These are phyloP conservation scores for Neoboletus subvelutipes DNA, from an alignment of 768 basidiomycete genomes.

Conservation along the genomic window DNA sequence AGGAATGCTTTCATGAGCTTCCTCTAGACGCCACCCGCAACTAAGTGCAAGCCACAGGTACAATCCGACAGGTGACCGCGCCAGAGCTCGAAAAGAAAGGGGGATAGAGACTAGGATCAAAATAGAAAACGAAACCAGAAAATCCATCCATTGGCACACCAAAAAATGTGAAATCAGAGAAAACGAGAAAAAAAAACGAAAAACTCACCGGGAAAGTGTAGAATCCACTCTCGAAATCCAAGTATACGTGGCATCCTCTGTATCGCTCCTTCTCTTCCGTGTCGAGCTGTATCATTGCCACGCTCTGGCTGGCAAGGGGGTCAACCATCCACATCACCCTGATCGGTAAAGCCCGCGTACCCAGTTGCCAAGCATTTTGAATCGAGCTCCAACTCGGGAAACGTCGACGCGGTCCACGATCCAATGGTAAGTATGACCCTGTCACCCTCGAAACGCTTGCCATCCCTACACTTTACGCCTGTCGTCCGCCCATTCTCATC, in stretches of 20 bases:
- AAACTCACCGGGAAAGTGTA: conserved; percentile 78
- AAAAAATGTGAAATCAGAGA: no score
- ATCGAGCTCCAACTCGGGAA: conserved; percentile 56
- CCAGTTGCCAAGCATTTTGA: conserved; percentile 73
- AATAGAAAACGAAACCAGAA: neutral
- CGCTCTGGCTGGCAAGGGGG: conserved; percentile 57
- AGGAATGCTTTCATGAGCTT: neutral
- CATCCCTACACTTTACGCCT: conserved; percentile 66
- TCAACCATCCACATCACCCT: neutral
- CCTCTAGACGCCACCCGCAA: neutral
- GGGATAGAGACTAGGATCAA: neutral
- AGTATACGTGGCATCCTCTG: conserved; percentile 59
- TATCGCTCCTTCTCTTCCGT: conserved; percentile 66
- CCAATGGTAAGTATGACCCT: conserved; percentile 72
- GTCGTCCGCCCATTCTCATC: conserved; percentile 39
- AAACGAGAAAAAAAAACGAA: no score
- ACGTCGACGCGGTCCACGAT: conserved; percentile 82
- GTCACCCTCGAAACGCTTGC: conserved; percentile 52
- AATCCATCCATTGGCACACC: neutral
- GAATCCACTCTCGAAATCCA: conserved; percentile 73
- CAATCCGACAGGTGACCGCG: no score
- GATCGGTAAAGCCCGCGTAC: conserved; percentile 40
- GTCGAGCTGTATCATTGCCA: conserved; percentile 77
- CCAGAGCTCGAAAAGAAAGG: neutral
- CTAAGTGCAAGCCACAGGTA: neutral